Percentiles rank a stretch among this genome's conserved stretches.
These are phyloP conservation scores for Carex cristatella DNA, from an alignment of 176 grass and related monocot genomes.

Conservation along the genomic window DNA sequence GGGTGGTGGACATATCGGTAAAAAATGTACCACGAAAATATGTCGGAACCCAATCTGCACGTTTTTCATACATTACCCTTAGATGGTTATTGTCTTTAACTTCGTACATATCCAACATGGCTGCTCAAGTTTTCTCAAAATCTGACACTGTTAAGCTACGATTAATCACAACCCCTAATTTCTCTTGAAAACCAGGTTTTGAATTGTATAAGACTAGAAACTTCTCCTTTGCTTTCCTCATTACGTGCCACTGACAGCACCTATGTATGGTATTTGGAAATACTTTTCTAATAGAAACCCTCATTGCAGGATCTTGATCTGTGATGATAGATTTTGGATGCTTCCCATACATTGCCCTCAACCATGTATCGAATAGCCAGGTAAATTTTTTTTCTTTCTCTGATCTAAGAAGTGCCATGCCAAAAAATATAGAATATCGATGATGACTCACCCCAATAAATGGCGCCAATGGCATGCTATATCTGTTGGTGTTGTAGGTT, in stretches of 20 bases:
- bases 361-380: background rate
- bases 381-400: background rate
- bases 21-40: slow-evolving; percentile 1
- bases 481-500: background rate
- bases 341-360: background rate
- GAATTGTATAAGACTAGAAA: background rate
- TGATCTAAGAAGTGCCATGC: background rate
- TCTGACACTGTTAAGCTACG: background rate
- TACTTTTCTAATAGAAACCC: background rate
- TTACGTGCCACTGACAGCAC: slow-evolving; percentile 4
- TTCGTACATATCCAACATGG: too few relatives aligned
- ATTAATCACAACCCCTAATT: background rate
- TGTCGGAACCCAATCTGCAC: background rate
- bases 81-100: background rate
- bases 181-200: background rate
- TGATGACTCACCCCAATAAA: background rate
- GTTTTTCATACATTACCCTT: background rate
- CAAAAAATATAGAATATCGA: background rate
- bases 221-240: background rate
- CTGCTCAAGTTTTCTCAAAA: background rate
- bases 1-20: background rate
- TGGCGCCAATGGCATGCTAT: background rate
- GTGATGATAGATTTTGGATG: background rate
- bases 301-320: background rate
- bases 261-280: background rate